phyloP scores from a whole-genome alignment of 257 asterid genomes.

The Parsonsia alboflavescens region DNA sequence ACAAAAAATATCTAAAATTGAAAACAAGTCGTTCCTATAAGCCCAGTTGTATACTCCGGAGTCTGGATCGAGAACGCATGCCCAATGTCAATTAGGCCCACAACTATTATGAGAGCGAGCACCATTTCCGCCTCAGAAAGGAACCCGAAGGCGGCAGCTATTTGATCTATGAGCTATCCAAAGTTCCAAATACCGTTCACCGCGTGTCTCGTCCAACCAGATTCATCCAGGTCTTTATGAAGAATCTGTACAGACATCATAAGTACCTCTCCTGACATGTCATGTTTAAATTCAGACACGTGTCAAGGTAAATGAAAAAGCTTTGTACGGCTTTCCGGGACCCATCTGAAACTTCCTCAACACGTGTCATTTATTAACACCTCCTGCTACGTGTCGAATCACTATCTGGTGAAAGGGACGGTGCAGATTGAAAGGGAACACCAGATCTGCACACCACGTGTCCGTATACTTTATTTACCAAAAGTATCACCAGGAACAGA shows the following conservation, averaged over 20 bases:
- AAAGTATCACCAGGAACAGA: neutral
- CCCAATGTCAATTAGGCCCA: neutral
- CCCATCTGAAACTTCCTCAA: neutral
- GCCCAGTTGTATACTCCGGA: no score
- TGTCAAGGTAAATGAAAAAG: neutral
- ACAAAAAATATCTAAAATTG: no score
- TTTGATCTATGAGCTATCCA: no score
- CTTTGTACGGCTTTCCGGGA: neutral
- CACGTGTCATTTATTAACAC: neutral
- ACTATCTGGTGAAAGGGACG: constrained; percentile 21
- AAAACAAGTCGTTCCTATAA: no score
- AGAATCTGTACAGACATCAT: neutral
- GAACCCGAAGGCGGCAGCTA: neutral
- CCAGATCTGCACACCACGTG: constrained; percentile 32
- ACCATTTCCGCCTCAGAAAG: neutral
- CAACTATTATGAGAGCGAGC: neutral
- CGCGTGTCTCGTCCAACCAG: constrained; percentile 7
- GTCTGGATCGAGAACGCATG: neutral
- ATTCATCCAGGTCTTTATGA: constrained; percentile 12
- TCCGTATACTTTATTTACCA: constrained; percentile 11
- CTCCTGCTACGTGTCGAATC: constrained; percentile 20
- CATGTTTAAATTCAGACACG: neutral
- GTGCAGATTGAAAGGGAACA: constrained; percentile 25
- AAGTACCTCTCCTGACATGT: neutral
- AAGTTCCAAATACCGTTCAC: neutral